Percentiles rank a stretch among this genome's conserved stretches.
phyloP scores from a whole-genome alignment of 257 asterid species.

The Solanum phureja region DNA sequence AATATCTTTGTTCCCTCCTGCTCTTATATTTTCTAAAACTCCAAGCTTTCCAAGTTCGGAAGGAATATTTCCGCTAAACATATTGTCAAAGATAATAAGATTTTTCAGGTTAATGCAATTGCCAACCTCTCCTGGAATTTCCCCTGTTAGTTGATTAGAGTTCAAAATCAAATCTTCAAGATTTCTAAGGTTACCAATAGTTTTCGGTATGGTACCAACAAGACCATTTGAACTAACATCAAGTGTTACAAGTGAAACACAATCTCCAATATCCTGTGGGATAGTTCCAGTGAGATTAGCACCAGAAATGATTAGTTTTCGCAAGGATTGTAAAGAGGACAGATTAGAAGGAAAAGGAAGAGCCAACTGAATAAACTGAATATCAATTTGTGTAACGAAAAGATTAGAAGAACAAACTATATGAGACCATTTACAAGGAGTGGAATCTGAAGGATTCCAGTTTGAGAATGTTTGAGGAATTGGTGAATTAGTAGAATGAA shows the following conservation, averaged over 20 bases:
- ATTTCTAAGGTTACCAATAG: constrained; percentile 38
- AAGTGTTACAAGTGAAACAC: constrained; percentile 25
- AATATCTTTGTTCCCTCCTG: constrained; percentile 62
- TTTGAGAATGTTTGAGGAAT: constrained; percentile 26
- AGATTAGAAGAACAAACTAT: constrained; percentile 32
- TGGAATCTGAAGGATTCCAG: constrained; percentile 44
- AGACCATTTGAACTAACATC: constrained; percentile 56
- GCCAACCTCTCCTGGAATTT: constrained; percentile 45
- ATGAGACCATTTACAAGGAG: constrained; percentile 61
- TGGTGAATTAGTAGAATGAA: constrained; percentile 36
- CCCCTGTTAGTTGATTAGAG: constrained; percentile 47
- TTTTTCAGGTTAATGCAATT: constrained; percentile 28
- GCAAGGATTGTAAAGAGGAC: constrained; percentile 40
- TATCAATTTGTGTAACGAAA: constrained; percentile 30
- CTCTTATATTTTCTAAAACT: constrained; percentile 33
- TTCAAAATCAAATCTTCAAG: constrained; percentile 41
- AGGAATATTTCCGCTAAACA: constrained; percentile 47
- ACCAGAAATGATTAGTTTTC: constrained; percentile 39
- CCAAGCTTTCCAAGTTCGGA: constrained; percentile 38
- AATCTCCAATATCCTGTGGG: constrained; percentile 49
- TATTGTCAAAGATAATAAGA: constrained; percentile 48
- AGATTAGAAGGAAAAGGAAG: constrained; percentile 53
- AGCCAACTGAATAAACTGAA: constrained; percentile 31
- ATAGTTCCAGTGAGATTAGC: constrained; percentile 62
- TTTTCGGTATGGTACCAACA: constrained; percentile 34